Percentiles rank a stretch among this genome's conserved stretches.
These are phyloP conservation scores for Beta macrorhiza DNA, from an alignment of 179 eudicot genomes.

Conservation along the genomic window DNA sequence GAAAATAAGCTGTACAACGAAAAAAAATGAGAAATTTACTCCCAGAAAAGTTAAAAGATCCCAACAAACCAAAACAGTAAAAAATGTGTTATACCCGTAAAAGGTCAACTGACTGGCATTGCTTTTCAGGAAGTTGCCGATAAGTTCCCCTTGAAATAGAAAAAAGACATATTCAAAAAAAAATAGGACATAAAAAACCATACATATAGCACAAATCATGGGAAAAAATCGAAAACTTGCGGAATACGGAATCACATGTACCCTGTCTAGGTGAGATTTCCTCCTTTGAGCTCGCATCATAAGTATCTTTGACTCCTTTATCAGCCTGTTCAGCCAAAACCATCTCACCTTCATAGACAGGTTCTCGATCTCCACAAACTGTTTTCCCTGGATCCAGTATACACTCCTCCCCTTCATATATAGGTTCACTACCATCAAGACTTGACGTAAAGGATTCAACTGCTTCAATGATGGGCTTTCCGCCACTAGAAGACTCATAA, in stretches of 20 bases:
- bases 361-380: constrained; percentile 54
- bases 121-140: constrained; percentile 64
- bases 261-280: constrained; percentile 62
- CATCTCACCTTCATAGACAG: constrained; percentile 87
- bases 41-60: neutral
- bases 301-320: constrained; percentile 33
- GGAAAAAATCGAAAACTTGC: neutral
- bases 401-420: constrained; percentile 93
- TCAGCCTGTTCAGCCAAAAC: constrained; percentile 74
- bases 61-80: neutral
- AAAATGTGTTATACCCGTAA: constrained; percentile 51
- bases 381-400: constrained; percentile 53
- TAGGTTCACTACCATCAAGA: constrained; percentile 66
- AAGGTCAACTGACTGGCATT: constrained; percentile 86
- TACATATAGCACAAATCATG: neutral
- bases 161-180: neutral
- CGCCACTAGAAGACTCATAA: constrained; percentile 40
- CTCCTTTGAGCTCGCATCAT: constrained; percentile 35
- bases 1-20: constrained; percentile 55
- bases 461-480: constrained; percentile 36
- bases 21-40: neutral
- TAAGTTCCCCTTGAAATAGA: constrained; percentile 56
- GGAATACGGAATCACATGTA: constrained; percentile 21
- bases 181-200: neutral
- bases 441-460: constrained; percentile 46